These are phyloP conservation scores for Prunus kanzakura DNA, from an alignment of 306 rosid genomes.

Conservation along the genomic window DNA sequence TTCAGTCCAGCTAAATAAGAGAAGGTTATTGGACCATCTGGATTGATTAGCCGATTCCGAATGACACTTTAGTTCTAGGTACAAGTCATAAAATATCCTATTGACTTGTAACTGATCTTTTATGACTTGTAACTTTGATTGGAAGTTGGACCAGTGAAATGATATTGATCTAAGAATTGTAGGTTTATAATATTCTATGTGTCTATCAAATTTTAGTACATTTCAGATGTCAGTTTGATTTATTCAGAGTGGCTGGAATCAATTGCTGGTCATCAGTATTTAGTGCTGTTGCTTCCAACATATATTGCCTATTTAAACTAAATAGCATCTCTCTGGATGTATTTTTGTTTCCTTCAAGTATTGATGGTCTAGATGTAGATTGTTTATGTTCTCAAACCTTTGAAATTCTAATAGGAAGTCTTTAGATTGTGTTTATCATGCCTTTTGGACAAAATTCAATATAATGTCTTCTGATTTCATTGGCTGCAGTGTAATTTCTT, in stretches of 20 bases:
- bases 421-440: background rate
- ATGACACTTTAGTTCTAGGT: background rate
- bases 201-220: background rate
- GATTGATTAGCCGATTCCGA: background rate
- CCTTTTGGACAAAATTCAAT: background rate
- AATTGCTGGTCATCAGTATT: background rate
- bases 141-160: background rate
- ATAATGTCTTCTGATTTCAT: background rate
- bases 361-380: background rate
- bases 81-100: background rate
- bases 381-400: background rate
- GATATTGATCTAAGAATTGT: background rate
- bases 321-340: background rate
- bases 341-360: background rate
- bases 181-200: background rate
- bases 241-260: background rate
- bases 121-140: background rate
- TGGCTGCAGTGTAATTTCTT: background rate
- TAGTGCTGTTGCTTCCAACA: background rate
- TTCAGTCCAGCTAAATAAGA: background rate
- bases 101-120: background rate
- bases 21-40: background rate
- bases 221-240: background rate
- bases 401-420: background rate
- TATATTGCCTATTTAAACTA: background rate